Percentiles rank a stretch among this genome's conserved stretches.
These are phyloP conservation scores for Fraxinus angustifolia DNA, from an alignment of 305 asterid genomes.

Conservation along the genomic window DNA sequence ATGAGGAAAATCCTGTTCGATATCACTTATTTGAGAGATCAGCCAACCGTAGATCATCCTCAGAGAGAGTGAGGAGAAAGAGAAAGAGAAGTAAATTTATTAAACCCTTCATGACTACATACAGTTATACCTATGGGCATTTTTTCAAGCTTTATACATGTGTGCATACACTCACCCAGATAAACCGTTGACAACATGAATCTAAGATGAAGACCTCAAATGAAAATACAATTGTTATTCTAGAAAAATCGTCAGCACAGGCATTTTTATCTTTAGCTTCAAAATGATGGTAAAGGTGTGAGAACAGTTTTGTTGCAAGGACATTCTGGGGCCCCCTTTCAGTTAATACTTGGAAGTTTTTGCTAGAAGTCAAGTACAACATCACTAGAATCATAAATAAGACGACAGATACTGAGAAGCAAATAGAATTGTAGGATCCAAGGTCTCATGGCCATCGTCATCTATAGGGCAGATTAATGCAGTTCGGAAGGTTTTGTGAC, in stretches of 20 bases:
- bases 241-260: neutral
- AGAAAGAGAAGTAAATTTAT: neutral
- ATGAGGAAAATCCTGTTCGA: neutral
- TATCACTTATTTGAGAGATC: neutral
- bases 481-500: conserved; percentile 12
- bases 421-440: conserved; percentile 1
- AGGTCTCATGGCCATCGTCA: neutral
- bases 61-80: neutral
- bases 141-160: neutral
- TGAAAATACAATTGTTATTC: neutral
- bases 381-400: neutral
- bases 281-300: neutral
- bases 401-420: neutral
- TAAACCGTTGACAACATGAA: neutral
- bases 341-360: neutral
- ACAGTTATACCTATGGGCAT: neutral
- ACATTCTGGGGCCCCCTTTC: neutral
- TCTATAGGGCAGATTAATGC: neutral
- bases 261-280: neutral
- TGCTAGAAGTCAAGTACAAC: neutral
- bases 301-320: neutral
- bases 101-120: neutral
- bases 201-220: neutral
- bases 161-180: neutral
- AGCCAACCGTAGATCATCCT: neutral